phyloP scores from a whole-genome alignment of 176 grass and related monocot species.

The Oryza australiensis region DNA sequence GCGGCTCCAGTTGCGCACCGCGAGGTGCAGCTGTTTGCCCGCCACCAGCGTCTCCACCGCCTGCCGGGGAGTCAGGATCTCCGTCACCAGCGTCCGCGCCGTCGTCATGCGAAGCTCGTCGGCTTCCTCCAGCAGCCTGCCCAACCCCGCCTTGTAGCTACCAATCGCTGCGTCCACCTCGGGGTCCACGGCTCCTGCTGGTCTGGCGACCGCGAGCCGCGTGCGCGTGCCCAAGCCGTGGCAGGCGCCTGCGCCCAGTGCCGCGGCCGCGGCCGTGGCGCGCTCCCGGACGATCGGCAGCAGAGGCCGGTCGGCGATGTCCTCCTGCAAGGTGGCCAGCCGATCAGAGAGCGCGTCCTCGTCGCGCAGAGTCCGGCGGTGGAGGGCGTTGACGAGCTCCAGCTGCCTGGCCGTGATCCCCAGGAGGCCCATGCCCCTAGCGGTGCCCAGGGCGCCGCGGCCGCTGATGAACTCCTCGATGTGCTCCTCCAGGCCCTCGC shows the following conservation, averaged over 20 bases:
- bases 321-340: constrained; percentile 64
- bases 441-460: background rate
- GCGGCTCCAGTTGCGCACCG: constrained; percentile 53
- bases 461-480: constrained; percentile 38
- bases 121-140: constrained; percentile 53
- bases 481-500: constrained; percentile 58
- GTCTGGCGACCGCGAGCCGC: background rate
- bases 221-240: background rate
- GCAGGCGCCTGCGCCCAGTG: background rate
- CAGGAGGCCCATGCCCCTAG: background rate
- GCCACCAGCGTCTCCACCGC: constrained; percentile 62
- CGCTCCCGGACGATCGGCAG: constrained; percentile 49
- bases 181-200: background rate
- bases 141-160: constrained; percentile 39
- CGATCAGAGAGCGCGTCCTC: constrained; percentile 50
- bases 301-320: constrained; percentile 68
- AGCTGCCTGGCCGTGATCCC: constrained; percentile 57
- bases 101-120: constrained; percentile 59
- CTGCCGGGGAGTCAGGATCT: constrained; percentile 63
- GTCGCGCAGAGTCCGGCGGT: constrained; percentile 48
- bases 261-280: background rate
- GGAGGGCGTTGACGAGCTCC: constrained; percentile 54
- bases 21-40: constrained; percentile 68
- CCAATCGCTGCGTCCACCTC: constrained; percentile 55
- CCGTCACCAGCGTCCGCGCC: constrained; percentile 29